Evolutionary conservation across 2,329 filamentous ascomycete genomes (phyloP), one percentile per base, ranked within the genome.

Genomic region (Fusarium agapanthi): DNA sequence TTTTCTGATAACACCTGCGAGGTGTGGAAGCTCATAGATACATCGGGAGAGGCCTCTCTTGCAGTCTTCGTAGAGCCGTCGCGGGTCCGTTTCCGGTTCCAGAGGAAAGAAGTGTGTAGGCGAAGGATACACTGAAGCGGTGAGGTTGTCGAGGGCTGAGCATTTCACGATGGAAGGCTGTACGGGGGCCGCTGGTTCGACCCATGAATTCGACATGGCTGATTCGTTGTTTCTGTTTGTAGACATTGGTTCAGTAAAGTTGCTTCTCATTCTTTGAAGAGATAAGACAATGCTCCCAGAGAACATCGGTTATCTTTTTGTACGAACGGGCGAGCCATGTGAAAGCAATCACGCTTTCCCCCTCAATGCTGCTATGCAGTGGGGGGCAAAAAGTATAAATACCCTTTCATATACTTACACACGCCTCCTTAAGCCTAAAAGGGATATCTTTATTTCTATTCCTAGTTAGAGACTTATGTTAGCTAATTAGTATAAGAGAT

Each of bases 21-120:
- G 64, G 15, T 64, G 60, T 18, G 64, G 60, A 30, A 58, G 60
- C 32, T 67, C 30, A n/a, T 58, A 67, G 4, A 67, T 64, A 18
- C 45, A 67, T 2, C 64, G 45, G 5, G 64, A 30, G 10, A 67
- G 64, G 1, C 64, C 64, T 26, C 26, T 40, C 35, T 53, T 67
- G n/a, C 64, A 67, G 26, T 67, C 64, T 28, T 67, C 24, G 34
- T 67, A 67, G 20, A 67, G 51, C 26, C 64, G 38, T n/a, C n/a
- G 32, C 24, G 64, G 60, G 26, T 67, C 60, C 13, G 14, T 18
- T 26, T 32, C 40, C 15, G 38, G 64, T 3, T 47, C 14, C 7
- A 67, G 37, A 11, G 64, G 64, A 16, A 67, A 67, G 32, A 67
- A 67, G 7, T 67, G n/a, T 14, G 64, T 44, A 2, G 64, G 64